phyloP scores from a whole-genome alignment of 163 green algal species.

The Coccomyxa subellipsoidea region DNA sequence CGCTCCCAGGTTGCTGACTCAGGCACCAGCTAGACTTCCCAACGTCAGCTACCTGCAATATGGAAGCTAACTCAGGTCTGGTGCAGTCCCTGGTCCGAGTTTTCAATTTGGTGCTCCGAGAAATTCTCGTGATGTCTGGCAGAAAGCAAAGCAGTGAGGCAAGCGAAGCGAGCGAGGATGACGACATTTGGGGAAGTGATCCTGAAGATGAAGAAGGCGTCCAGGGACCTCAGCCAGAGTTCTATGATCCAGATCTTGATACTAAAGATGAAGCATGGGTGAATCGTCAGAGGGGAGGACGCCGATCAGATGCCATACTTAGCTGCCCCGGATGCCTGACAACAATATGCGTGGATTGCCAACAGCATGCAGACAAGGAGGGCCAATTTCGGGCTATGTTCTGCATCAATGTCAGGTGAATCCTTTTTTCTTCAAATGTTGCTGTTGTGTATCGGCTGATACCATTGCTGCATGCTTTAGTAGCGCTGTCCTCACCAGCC shows the following conservation, averaged over 20 bases:
- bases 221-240: neutral
- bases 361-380: conserved; percentile 58
- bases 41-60: too few relatives aligned
- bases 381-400: conserved; percentile 81
- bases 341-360: conserved; percentile 78
- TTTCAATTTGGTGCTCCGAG: neutral
- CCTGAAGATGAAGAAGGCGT: neutral
- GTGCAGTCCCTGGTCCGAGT: too few relatives aligned
- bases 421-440: neutral
- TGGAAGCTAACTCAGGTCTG: too few relatives aligned
- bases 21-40: too few relatives aligned
- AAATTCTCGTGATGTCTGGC: neutral
- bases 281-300: conserved; percentile 38
- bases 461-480: too few relatives aligned
- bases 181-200: neutral
- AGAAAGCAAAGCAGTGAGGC: neutral
- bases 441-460: too few relatives aligned
- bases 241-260: conserved; percentile 18
- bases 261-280: conserved; percentile 41
- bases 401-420: conserved; percentile 66
- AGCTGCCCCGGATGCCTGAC: conserved; percentile 79
- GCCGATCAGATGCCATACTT: conserved; percentile 67
- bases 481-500: neutral
- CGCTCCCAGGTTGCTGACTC: too few relatives aligned
- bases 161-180: neutral